These are phyloP conservation scores for Clavispora carvajalis DNA, from an alignment of 805 yeast genomes.

Conservation along the genomic window DNA sequence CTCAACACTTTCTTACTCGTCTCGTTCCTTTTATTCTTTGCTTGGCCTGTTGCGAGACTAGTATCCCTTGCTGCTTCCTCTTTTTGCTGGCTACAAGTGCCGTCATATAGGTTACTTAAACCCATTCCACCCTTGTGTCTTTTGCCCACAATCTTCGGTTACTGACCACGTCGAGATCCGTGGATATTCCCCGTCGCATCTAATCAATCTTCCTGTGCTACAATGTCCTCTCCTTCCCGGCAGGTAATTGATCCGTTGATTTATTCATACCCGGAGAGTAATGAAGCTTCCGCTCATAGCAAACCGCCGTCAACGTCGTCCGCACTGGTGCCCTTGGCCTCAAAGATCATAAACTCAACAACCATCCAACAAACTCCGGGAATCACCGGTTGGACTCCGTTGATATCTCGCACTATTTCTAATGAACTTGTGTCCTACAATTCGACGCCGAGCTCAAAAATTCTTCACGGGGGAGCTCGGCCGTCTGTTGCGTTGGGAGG, in stretches of 20 bases:
- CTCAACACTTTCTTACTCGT: not conserved
- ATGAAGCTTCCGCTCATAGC: not conserved
- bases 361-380: constrained; percentile 11
- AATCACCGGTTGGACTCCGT: constrained; percentile 41
- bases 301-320: not conserved
- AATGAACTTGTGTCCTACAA: constrained; percentile 31
- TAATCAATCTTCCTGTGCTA: not conserved
- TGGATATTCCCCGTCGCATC: not conserved
- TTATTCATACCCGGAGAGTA: constrained; percentile 15
- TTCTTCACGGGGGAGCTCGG: constrained; percentile 13
- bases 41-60: no score
- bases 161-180: not conserved
- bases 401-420: constrained; percentile 32
- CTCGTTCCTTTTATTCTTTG: no score
- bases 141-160: not conserved
- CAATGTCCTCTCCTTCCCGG: constrained; percentile 32
- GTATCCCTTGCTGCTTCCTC: not conserved
- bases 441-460: constrained; percentile 33
- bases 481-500: constrained; percentile 2
- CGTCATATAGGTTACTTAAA: not conserved
- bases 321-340: constrained; percentile 5
- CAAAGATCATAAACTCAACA: constrained; percentile 1
- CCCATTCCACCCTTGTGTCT: not conserved
- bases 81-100: not conserved
- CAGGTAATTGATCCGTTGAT: constrained; percentile 31